Evolutionary conservation across 345 rosid species (phyloP).

Genomic region (Angophora floribunda): DNA sequence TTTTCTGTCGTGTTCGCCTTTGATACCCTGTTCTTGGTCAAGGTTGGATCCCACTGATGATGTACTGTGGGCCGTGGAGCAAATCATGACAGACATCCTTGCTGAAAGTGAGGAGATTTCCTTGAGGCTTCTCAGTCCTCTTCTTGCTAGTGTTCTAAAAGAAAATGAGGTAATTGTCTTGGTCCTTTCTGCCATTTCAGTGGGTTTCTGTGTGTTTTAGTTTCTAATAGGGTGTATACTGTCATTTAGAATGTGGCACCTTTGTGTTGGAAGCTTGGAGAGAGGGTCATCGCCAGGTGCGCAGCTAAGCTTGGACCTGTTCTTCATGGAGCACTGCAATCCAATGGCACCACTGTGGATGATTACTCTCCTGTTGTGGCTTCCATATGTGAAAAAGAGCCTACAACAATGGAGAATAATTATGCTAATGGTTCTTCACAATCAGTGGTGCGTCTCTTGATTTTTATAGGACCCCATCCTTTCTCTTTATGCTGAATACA

Average conservation of each 20-base stretch:
- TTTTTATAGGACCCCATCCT: not conserved
- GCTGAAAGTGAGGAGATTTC: constrained; percentile 62
- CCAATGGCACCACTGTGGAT: constrained; percentile 26
- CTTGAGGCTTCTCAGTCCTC: constrained; percentile 36
- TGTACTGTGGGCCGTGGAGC: constrained; percentile 54
- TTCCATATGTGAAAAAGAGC: constrained; percentile 29
- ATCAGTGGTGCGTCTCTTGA: constrained; percentile 32
- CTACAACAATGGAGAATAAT: constrained; percentile 3
- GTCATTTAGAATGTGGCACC: constrained; percentile 40
- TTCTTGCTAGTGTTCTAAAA: constrained; percentile 52
- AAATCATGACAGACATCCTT: constrained; percentile 55
- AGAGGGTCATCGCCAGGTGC: constrained; percentile 46
- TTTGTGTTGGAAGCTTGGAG: constrained; percentile 39
- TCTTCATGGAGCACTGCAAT: constrained; percentile 44
- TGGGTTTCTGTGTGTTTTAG: not conserved
- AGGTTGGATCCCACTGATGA: constrained; percentile 46
- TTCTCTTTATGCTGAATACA: not conserved
- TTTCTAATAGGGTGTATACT: not conserved
- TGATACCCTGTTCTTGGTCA: constrained; percentile 1
- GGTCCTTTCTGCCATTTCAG: not conserved
- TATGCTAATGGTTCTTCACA: constrained; percentile 14
- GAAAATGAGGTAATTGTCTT: constrained; percentile 47
- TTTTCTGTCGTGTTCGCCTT: not conserved
- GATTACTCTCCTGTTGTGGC: constrained; percentile 50
- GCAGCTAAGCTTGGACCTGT: constrained; percentile 44